Percentiles rank a stretch among this genome's conserved stretches.
Conservation (phyloP, 768 basidiomycete genomes). For the Panaeolus papilionaceus region DNA sequence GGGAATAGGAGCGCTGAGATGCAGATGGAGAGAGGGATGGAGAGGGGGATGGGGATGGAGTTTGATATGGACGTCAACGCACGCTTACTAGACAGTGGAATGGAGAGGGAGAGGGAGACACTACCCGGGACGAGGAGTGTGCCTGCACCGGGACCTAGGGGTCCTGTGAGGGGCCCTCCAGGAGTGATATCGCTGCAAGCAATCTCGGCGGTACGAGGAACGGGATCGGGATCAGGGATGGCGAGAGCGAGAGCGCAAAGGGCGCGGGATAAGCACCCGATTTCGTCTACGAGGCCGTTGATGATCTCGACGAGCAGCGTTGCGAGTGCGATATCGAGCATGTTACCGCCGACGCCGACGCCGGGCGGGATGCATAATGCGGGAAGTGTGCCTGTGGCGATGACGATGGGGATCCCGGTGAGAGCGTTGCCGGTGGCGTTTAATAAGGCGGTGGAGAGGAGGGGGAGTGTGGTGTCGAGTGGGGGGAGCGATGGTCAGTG, state of each 20-base stretch:
- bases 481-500: background rate
- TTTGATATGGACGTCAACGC: background rate
- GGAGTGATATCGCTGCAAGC: no score
- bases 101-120: background rate
- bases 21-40: background rate
- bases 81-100: background rate
- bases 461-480: background rate
- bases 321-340: constrained; percentile 1
- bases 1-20: no score
- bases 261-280: background rate
- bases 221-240: no score
- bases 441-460: background rate
- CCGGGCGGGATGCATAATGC: no score
- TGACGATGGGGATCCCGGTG: background rate
- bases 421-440: background rate
- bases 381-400: background rate
- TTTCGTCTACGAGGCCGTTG: background rate
- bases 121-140: background rate
- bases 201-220: no score
- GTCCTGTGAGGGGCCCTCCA: background rate
- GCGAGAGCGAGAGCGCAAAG: background rate
- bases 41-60: background rate
- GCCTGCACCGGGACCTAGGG: background rate
- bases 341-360: background rate
- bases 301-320: constrained; percentile 3